These are phyloP conservation scores for Dalbergia cultrata DNA, from an alignment of 306 rosid genomes.

Conservation along the genomic window DNA sequence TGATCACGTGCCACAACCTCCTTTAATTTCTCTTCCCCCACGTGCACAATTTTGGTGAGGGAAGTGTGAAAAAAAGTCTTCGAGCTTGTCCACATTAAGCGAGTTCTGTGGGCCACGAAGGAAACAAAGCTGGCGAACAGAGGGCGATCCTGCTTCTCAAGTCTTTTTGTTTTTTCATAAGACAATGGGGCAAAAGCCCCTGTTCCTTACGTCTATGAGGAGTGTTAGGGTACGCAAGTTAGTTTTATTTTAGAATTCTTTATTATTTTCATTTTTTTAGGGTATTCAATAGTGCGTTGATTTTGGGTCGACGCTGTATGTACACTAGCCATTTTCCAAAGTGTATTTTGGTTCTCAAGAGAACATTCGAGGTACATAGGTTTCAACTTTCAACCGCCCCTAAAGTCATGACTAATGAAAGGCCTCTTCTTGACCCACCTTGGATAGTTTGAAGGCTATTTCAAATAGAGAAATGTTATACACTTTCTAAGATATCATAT, in stretches of 20 bases:
- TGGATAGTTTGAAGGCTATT: constrained; percentile 87
- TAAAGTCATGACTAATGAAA: constrained; percentile 67
- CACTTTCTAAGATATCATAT: no score
- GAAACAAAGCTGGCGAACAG: constrained; percentile 93
- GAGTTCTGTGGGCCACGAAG: constrained; percentile 95
- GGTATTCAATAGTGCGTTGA: no score
- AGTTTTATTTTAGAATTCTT: no score
- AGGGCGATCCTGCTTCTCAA: constrained; percentile 94
- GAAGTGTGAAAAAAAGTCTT: constrained; percentile 91
- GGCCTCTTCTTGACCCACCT: constrained; percentile 92
- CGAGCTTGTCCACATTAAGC: constrained; percentile 93
- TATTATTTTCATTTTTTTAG: no score
- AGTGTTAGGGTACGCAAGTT: no score
- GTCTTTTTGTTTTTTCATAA: no score
- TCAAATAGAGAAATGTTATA: no score
- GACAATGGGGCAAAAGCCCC: no score
- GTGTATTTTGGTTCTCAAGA: constrained; percentile 68
- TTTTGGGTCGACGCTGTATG: no score
- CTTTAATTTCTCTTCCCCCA: constrained; percentile 78
- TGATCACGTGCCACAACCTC: constrained; percentile 92
- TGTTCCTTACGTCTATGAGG: constrained; percentile 80
- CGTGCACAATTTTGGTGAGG: constrained; percentile 94
- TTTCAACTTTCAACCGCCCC: constrained; percentile 77
- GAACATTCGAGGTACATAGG: constrained; percentile 96
- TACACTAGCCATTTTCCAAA: no score